Base-by-base conservation (phyloP, 169 alveolate genomes). In the Plasmodium vivax region DNA sequence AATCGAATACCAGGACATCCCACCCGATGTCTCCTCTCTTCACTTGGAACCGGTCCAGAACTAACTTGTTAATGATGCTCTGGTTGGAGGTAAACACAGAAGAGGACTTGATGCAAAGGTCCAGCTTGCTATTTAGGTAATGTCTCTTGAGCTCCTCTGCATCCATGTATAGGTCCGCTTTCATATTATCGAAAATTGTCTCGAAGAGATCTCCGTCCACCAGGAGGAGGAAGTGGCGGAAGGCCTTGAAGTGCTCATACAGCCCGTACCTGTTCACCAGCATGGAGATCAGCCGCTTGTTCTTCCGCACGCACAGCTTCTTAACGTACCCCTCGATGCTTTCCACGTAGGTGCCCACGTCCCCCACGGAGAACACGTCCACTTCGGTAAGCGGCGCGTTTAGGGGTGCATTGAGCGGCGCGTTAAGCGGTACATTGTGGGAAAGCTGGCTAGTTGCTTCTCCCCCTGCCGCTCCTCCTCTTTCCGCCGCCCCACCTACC, bases 201-300 rank as follows among this genome's bases (percentile, higher is more conserved):
- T 90, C 94, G 45, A 90, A 90, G 32, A 90, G 45, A 47, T 90
- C 91, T 12, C 94, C 94, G 68, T 90, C 94, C 10, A 90, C 94
- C 58, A 90, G 71, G 8, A 90, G 36, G 14, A 90, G 82, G 34
- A 90, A 90, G 45, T 90, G 91, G 3, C 94, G 82, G 82, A 90
- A 90, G 58, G 94, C 94, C 58, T 23, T 38, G 45, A 90, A 90
- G 36, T 79, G 82, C 2, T 90, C 94, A 80, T 90, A 90, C 51
- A 90, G 72, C 10, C 73, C 90, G 58, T 80, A 90, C 8, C 80
- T 80, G 7, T 90, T 90, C 30, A 90, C 73, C 10, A 90, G 41
- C 51, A 90, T 7, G 5, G 88, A 38, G 8, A 90, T 80, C 14
- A 90, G 38, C 41, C 83, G 71, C 74, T 90, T 80, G 73, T 90